These are phyloP conservation scores for Pecoramyces ruminantium DNA, from an alignment of 192 early-diverging fungal genomes.

Conservation along the genomic window DNA sequence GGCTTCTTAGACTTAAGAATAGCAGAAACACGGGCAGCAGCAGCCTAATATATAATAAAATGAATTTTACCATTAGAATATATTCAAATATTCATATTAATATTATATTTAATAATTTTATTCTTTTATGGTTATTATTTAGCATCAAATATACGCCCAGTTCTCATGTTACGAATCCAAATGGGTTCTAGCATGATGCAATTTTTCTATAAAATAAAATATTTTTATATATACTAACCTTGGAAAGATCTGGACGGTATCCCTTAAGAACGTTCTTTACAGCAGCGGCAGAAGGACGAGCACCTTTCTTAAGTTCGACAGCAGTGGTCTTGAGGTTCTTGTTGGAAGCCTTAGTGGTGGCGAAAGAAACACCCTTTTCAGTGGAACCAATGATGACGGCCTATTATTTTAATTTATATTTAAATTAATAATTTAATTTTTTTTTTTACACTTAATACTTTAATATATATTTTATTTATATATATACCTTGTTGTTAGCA, in stretches of 20 bases:
- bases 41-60: not conserved
- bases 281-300: not conserved
- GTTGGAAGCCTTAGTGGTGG: not conserved
- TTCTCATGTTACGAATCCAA: not conserved
- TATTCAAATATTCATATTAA: not conserved
- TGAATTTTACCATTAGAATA: not conserved
- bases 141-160: not conserved
- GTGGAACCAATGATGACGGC: slow-evolving; percentile 33
- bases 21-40: not conserved
- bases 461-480: not conserved
- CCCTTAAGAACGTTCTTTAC: not conserved
- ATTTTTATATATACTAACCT: not conserved
- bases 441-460: no score
- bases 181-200: not conserved
- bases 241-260: not conserved
- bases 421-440: no score
- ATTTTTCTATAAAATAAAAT: not conserved
- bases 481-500: slow-evolving; percentile 52
- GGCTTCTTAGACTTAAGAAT: not conserved
- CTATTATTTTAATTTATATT: slow-evolving; percentile 11
- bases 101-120: not conserved
- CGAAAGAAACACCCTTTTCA: slow-evolving; percentile 28
- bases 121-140: not conserved
- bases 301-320: not conserved
- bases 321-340: not conserved